Evolutionary conservation across 2,329 filamentous ascomycete species (phyloP), one percentile per base, ranked within the genome.

Genomic region (Mycocentrospora acerina): DNA sequence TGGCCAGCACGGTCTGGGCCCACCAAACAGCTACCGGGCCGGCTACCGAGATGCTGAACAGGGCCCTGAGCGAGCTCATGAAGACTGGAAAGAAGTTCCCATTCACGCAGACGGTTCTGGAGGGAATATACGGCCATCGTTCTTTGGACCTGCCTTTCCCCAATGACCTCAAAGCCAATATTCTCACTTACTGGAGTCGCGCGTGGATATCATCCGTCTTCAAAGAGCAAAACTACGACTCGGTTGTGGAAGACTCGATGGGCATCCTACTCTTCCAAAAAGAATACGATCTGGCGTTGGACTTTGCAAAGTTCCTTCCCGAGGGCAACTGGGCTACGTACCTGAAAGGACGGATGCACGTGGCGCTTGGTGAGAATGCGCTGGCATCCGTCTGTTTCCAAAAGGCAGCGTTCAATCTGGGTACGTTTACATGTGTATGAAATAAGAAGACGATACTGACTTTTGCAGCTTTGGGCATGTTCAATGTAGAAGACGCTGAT

Each of bases 381-480:
- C 75, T 80, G 26, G 91, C 93, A 37, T 80, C 88, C 18, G 72
- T 80, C 18, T 80, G 82, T 58, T 96, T 98, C 68, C 83, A 83
- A 52, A 91, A 86, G 61, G 88, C 90, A 43, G 88, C 89, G 14
- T 85, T 88, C 56, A 84, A 85, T 39, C 81, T 95, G 66, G 84
- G 88, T 90, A 79, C 73, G 85, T 39, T 13, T 15, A 7, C 9
- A 13, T 10, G 4, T 18, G 1, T 16, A 17, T 6, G 7, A 19
- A 4, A 22, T 1, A 24, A 4, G 11, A 12, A 7, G 29, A 19
- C 3, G n/a, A 24, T 28, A 39, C 55, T 62, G 49, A 65, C 41
- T 4, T 33, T 17, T 8, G 15, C 33, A 69, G 66, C 51, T 14
- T 46, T 64, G 24, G 62, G 63, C 12, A 48, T 58, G 40, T 68